These are phyloP conservation scores for Margaritispora aquatica DNA, from an alignment of 495 filamentous ascomycete genomes.

Conservation along the genomic window DNA sequence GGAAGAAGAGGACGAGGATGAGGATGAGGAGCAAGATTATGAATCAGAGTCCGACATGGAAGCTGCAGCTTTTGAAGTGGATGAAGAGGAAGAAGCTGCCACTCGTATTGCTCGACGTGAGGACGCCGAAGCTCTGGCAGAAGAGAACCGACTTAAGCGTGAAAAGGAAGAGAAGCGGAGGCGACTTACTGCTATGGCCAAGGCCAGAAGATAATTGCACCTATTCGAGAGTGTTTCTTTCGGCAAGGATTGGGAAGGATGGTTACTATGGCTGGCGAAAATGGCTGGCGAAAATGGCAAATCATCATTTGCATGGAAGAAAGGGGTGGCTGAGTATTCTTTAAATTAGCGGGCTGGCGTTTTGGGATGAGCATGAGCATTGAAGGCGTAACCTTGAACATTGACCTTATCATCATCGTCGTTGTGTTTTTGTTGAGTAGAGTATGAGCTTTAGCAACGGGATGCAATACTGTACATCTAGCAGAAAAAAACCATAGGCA, in stretches of 20 bases:
- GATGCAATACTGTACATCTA: too few relatives aligned
- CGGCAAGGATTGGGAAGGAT: not conserved
- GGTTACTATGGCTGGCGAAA: not conserved
- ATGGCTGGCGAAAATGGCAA: not conserved
- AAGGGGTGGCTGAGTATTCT: not conserved
- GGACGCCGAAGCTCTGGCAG: conserved; percentile 36
- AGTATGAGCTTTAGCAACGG: not conserved
- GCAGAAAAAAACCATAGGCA: too few relatives aligned
- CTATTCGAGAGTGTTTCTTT: not conserved
- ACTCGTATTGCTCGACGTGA: conserved; percentile 41
- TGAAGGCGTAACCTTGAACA: conserved; percentile 15
- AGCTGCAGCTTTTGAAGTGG: conserved; percentile 51
- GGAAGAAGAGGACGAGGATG: conserved; percentile 39
- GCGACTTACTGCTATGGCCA: conserved; percentile 22
- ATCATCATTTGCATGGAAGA: not conserved
- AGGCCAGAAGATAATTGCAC: conserved; percentile 10
- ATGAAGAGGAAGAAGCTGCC: conserved; percentile 50
- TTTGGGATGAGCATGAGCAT: conserved; percentile 16
- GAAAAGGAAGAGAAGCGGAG: conserved; percentile 27
- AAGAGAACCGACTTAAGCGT: conserved; percentile 30
- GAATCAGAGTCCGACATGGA: conserved; percentile 56
- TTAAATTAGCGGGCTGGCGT: conserved; percentile 20
- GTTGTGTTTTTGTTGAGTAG: not conserved
- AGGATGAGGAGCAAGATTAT: conserved; percentile 51
- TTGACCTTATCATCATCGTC: not conserved